Base-by-base conservation (phyloP, 1,284 basidiomycete genomes). In the Xerocomus amazonicus region DNA sequence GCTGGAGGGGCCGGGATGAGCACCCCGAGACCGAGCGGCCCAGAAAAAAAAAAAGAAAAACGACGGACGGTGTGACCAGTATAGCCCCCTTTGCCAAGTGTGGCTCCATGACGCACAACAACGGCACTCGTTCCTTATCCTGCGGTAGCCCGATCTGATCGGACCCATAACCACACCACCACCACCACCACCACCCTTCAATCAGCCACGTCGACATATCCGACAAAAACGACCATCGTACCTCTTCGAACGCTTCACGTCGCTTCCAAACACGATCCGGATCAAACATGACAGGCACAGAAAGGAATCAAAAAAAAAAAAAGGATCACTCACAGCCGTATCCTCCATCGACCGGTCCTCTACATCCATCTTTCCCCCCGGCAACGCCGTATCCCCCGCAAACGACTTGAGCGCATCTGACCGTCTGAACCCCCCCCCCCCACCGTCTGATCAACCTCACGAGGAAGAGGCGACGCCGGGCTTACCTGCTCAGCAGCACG, bases 351-450 rank as follows among this genome's bases (percentile, higher is more conserved):
- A 81, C 54, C 61, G 65, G 63, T 93, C 91, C 17, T 71, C 73
- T 2, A 73, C 72, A 27, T 93, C 91, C 16, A 84, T 76, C 61
- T 84, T 90, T 0, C 91, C 90, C 4, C 91, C 91, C 0, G 90
- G 90, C 4, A 93, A 68, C 2, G 88, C 85, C 0, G 91, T 93
- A 65, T 93, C 90, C 0, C 88, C 87, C 1, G 90, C 87, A 58
- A 87, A 94, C 4, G 84, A 78, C 37, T 83, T 73, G 59, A 93
- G 69, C 1, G 78, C 79, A 0, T 83, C 74, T 1, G 90, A 81
- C 1, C 91, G 83, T 53, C 90, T 92, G 49, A 4, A 26, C 34
- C 29, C 27, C 10, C 19, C 2, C 19, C 19, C 19, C 19, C n/a
- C n/a, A n/a, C n/a, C 19, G 19, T 23, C 19, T 4, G 4, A 16